Base-by-base conservation (phyloP, 345 rosid genomes). In the Heritiera littoralis region DNA sequence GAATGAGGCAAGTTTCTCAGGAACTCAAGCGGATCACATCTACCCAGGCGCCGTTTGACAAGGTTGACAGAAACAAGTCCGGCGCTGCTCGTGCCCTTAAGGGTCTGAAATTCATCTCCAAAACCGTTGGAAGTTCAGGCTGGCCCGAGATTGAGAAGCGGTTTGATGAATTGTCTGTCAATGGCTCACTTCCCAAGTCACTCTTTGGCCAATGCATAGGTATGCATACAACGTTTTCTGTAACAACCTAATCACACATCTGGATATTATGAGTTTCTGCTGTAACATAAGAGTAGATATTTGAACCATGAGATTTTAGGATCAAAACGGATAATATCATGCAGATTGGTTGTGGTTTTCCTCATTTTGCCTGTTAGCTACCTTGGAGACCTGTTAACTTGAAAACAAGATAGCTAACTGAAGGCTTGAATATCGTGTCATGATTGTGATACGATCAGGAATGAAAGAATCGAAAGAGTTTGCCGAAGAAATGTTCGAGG, bases 191-290 rank as follows among this genome's bases (percentile, higher is more conserved):
- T 49, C 89, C 87, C 0, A 89, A 83, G 66, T 81, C 97, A 3
- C 80, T 79, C 41, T 94, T 94, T 76, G 94, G 90, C 35, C 89
- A 87, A 80, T 94, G 98, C 65, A 91, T 92, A 80, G 97, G 98
- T 92, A 85, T 5, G 3, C 38, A 9, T 51, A 2, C 20, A 3
- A 35, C 9, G 20, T 11, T 70, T 11, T 41, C 38, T 35, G 38
- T 35, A 23, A 23, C 28, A 23, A 23, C 28, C 0, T 23, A 23
- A 23, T 23, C 28, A 23, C 28, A 23, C 28, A 23, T 23, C 28
- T 23, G 28, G 28, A 23, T 23, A 23, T 23, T 23, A 23, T 23
- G 28, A 23, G 28, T 23, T 23, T 23, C 28, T 23, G 28, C 28
- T 23, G 28, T 23, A 23, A 23, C 28, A 23, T 23, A 23, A 23